Conservation (phyloP, 768 basidiomycete species). For the Russula sp. region DNA sequence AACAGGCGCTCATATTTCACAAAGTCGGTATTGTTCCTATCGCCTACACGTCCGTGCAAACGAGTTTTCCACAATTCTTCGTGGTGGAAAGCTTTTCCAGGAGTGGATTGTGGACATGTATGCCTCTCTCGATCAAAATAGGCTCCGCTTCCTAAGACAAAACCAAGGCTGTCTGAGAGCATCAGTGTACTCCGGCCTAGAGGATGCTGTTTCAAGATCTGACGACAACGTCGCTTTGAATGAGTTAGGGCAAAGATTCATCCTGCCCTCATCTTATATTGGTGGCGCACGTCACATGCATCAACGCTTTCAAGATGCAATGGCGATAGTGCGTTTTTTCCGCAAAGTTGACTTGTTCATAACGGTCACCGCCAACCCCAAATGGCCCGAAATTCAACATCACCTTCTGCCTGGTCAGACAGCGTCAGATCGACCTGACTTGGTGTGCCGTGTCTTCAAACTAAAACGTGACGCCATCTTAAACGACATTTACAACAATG, state of each 20-base stretch:
- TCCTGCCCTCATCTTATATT: constrained; percentile 37
- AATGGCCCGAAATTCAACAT: background rate
- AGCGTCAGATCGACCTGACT: constrained; percentile 38
- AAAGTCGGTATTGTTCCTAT: no score
- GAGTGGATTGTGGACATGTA: no score
- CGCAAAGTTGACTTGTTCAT: constrained; percentile 37
- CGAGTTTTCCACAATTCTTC: no score
- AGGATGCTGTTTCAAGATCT: background rate
- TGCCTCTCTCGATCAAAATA: no score
- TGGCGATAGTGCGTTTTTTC: constrained; percentile 37
- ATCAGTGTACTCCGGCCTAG: background rate
- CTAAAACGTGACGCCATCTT: no score
- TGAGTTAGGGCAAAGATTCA: constrained; percentile 29
- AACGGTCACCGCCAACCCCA: background rate
- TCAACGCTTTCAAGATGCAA: constrained; percentile 37
- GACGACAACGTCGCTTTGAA: constrained; percentile 25
- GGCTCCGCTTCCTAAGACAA: no score
- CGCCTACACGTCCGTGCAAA: no score
- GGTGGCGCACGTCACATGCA: constrained; percentile 39
- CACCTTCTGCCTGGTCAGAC: constrained; percentile 24
- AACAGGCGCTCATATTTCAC: no score
- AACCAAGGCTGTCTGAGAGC: no score
- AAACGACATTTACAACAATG: constrained; percentile 44
- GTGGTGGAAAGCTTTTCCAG: no score
- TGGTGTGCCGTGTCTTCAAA: constrained; percentile 41